Evolutionary conservation across 2,329 filamentous ascomycete species (phyloP).

Genomic region (Alternaria burnsii): DNA sequence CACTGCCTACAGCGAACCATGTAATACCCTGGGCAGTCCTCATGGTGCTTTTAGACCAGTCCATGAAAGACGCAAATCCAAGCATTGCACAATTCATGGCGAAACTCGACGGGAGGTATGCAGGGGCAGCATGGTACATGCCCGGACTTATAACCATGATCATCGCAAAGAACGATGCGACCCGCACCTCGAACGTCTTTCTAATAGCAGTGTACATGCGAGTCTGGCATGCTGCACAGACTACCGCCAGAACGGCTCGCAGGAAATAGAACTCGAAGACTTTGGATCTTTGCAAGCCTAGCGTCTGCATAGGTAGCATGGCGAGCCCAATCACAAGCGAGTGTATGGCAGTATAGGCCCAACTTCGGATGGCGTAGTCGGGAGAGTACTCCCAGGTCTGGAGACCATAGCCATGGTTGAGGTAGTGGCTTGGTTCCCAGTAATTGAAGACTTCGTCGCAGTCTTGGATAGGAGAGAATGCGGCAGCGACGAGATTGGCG

Average conservation of each 20-base stretch:
- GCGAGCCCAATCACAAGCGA: conserved; percentile 74
- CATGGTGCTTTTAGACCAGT: conserved; percentile 76
- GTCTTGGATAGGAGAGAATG: conserved; percentile 91
- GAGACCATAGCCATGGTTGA: conserved; percentile 88
- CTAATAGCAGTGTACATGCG: conserved; percentile 81
- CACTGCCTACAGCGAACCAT: conserved; percentile 86
- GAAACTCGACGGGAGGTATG: conserved; percentile 92
- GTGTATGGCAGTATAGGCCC: conserved; percentile 87
- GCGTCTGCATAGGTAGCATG: conserved; percentile 58
- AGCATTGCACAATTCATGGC: conserved; percentile 94
- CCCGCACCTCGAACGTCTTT: conserved; percentile 78
- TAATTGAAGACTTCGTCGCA: conserved; percentile 99
- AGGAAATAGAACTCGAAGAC: conserved; percentile 83
- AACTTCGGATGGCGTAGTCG: conserved; percentile 92
- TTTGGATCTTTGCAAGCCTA: conserved; percentile 52
- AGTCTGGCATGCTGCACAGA: conserved; percentile 84
- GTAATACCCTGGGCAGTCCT: conserved; percentile 85
- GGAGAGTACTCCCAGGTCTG: conserved; percentile 99
- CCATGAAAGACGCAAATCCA: conserved; percentile 87
- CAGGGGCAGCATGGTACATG: conserved; percentile 89
- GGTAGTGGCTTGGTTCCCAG: conserved; percentile 96
- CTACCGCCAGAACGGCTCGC: conserved; percentile 75
- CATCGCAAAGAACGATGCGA: conserved; percentile 85
- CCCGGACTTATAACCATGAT: conserved; percentile 80
- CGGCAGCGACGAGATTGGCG: conserved; percentile 77